Evolutionary conservation across 192 early-diverging fungal species (phyloP).

Genomic region (Backusella morwellensis): DNA sequence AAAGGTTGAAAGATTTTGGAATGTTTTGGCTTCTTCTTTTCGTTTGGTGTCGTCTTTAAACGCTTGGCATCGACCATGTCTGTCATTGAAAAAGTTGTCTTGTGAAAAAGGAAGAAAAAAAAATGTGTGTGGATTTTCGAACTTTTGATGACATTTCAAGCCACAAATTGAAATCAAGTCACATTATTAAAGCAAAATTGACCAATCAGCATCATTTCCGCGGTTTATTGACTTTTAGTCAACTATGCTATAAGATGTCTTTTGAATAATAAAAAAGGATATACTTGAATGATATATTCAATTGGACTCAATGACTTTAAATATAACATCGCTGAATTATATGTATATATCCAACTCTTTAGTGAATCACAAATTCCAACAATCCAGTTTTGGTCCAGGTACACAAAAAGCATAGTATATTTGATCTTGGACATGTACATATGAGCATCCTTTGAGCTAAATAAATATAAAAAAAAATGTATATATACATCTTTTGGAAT

Average conservation of each 20-base stretch:
- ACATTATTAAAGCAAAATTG: background rate
- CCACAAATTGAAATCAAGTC: background rate
- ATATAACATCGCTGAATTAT: background rate
- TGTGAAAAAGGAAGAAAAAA: background rate
- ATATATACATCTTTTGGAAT: background rate
- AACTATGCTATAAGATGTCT: background rate
- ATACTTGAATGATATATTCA: no score
- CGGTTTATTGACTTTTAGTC: background rate
- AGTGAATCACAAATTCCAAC: background rate
- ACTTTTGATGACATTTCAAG: background rate
- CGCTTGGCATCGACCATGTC: background rate
- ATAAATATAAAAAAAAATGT: no score
- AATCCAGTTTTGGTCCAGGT: background rate
- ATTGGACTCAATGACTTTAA: no score
- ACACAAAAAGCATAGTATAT: background rate
- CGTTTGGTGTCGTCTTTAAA: background rate
- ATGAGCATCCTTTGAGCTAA: no score
- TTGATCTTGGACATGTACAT: no score
- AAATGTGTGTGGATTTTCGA: background rate
- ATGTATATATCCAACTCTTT: no score
- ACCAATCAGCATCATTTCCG: background rate
- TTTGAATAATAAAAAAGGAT: background rate
- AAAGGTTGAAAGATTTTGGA: constrained; percentile 76
- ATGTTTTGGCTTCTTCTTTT: background rate
- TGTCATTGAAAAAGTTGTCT: background rate